Base-by-base conservation (phyloP, 331 rosid genomes). In the Dryas integrifolia region DNA sequence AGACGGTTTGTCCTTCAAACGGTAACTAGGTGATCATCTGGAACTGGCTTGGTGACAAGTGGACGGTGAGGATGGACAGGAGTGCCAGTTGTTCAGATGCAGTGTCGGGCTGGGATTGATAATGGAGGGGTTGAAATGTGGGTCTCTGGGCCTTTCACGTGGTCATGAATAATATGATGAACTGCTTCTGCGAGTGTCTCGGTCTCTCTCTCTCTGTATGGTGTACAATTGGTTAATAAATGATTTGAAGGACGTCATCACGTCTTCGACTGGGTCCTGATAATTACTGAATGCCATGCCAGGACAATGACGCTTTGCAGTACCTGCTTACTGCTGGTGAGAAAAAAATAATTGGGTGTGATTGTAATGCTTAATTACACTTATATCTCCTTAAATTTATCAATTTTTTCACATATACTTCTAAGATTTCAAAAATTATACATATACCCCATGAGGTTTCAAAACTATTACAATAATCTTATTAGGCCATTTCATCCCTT, bases 61-160 rank as follows among this genome's bases (percentile, higher is more conserved):
- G 93, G 80, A 83, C 86, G 86, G 92, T 65, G 58, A 47, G 41
- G 82, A 85, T 82, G 53, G 10, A 18, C 0, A 21, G 26, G 65
- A 39, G 72, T 83, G 82, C 80, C 76, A 81, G 87, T 76, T 61
- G 55, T 18, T 55, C 76, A 68, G 83, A 62, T 63, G 77, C 78
- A 9, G 56, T 76, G 61, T 70, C 64, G 67, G 70, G n/a, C 2
- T 16, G 21, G 65, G 67, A 56, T 21, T 66, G 79, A 73, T 77
- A 76, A 83, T 77, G 76, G 72, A 74, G 65, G 13, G 1, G 5
- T 14, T 44, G 77, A 63, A 70, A 41, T 56, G 74, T 73, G 80
- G 60, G 70, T 57, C 44, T 84, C 96, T 82, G 92, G 72, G 68
- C 69, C 45, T 45, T 83, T 84, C 97, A 93, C 95, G 83, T 88